A percentile compares a stretch with the other conserved stretches of the same genome.
Evolutionary conservation across 2,329 filamentous ascomycete species (phyloP).

Genomic region (Dichotomopilus funicola): DNA sequence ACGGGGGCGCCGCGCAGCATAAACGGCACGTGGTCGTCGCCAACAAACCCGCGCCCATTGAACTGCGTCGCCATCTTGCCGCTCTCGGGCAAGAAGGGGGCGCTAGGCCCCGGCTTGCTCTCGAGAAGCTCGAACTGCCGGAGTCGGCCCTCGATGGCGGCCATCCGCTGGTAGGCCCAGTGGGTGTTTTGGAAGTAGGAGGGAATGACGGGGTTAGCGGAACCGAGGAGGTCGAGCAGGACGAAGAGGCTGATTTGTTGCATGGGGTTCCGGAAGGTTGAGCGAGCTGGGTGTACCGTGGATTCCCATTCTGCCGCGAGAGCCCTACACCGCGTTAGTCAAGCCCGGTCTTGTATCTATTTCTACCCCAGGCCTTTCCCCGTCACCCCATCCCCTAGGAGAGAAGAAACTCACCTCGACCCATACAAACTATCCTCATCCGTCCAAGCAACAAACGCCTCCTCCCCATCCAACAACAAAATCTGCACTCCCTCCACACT

Average conservation of each 20-base stretch:
- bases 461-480: conserved; percentile 73
- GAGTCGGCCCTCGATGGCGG: conserved; percentile 66
- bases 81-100: conserved; percentile 25
- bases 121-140: conserved; percentile 61
- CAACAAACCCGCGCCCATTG: conserved; percentile 43
- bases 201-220: conserved; percentile 61
- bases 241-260: conserved; percentile 75
- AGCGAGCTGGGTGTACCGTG: conserved; percentile 57
- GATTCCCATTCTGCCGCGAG: conserved; percentile 68
- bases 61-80: conserved; percentile 32
- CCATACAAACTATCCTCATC: conserved; percentile 71
- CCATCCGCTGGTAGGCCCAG: conserved; percentile 82
- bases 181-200: conserved; percentile 88
- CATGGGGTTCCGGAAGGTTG: conserved; percentile 62
- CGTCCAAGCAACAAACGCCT: conserved; percentile 70
- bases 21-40: conserved; percentile 91
- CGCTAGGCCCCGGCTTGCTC: conserved; percentile 32
- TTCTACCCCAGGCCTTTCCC: too few species aligned
- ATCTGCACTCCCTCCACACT: conserved; percentile 73
- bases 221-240: conserved; percentile 82
- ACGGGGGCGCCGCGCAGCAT: conserved; percentile 82
- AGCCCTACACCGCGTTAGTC: conserved; percentile 34
- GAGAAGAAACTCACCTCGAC: conserved; percentile 46
- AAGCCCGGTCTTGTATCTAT: too few species aligned
- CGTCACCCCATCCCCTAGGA: too few species aligned